A percentile compares a stretch with the other conserved stretches of the same genome.
phyloP scores from a whole-genome alignment of 106 monocot species.

The Apostasia shenzhenica region DNA sequence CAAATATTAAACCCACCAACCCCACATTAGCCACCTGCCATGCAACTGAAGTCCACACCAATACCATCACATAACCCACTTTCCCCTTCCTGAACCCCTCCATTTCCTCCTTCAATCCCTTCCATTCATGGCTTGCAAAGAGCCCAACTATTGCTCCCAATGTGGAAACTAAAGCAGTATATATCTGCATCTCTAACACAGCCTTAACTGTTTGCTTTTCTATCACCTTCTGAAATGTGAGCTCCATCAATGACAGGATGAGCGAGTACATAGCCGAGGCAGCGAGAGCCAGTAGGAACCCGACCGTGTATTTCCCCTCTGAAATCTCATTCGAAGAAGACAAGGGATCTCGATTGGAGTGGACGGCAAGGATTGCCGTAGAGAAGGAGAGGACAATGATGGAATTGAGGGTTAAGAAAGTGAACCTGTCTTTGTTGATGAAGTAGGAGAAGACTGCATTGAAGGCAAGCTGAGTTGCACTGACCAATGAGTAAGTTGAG shows the following conservation, averaged over 20 bases:
- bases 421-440: constrained; percentile 13
- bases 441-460: constrained; percentile 16
- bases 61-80: constrained; percentile 25
- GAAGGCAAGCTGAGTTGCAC: constrained; percentile 15
- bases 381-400: constrained; percentile 11
- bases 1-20: constrained; percentile 23
- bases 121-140: constrained; percentile 34
- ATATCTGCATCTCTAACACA: constrained; percentile 32
- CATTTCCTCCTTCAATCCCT: constrained; percentile 17
- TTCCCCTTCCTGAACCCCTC: constrained; percentile 23
- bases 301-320: constrained; percentile 4
- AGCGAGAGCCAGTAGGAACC: constrained; percentile 25
- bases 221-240: constrained; percentile 31
- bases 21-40: constrained; percentile 44
- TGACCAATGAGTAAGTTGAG: constrained; percentile 9
- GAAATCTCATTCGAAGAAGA: constrained; percentile 1
- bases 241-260: constrained; percentile 39
- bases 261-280: constrained; percentile 43
- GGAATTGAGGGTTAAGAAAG: constrained; percentile 7
- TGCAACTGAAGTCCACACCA: constrained; percentile 32
- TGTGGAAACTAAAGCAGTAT: constrained; percentile 12
- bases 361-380: constrained; percentile 4
- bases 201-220: constrained; percentile 11
- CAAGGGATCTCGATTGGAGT: not conserved
- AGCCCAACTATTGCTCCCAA: constrained; percentile 20